Percentiles rank a stretch among this genome's conserved stretches.
Conservation (phyloP, 768 basidiomycete species). For the Rhodotorula babjevae region DNA sequence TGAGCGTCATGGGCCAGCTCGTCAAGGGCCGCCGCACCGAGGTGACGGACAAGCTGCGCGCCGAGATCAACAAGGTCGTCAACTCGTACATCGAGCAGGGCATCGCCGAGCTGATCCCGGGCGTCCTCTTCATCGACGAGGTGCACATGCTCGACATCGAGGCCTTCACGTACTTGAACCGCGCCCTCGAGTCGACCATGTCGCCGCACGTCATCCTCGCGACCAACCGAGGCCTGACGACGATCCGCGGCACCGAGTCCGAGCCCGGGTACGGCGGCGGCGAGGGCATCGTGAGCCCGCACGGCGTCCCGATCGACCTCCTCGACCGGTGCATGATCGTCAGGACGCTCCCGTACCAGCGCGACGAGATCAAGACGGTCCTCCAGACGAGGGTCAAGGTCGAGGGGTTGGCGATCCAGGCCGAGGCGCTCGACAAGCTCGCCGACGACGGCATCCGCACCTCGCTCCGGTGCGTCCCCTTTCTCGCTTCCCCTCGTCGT, state of each 20-base stretch:
- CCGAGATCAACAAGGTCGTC: constrained; percentile 96
- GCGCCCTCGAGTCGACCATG: constrained; percentile 89
- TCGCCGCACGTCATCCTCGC: constrained; percentile 96
- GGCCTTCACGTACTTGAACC: constrained; percentile 97
- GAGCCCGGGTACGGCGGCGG: constrained; percentile 43
- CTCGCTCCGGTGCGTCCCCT: constrained; percentile 36
- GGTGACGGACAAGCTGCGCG: constrained; percentile 89
- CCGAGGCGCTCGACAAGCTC: constrained; percentile 71
- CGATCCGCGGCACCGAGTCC: constrained; percentile 78
- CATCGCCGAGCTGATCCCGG: constrained; percentile 94
- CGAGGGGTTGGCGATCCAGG: constrained; percentile 72
- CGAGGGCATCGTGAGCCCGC: constrained; percentile 78
- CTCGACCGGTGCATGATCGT: constrained; percentile 95
- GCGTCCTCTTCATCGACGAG: constrained; percentile 98
- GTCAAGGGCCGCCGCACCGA: constrained; percentile 92
- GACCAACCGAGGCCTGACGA: constrained; percentile 86
- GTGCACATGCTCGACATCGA: constrained; percentile 99
- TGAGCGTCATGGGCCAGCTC: constrained; percentile 88
- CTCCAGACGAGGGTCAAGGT: constrained; percentile 78
- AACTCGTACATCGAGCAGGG: constrained; percentile 97
- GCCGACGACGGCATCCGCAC: constrained; percentile 57
- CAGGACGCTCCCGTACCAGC: constrained; percentile 75
- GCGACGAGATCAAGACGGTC: constrained; percentile 79
- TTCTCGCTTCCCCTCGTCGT: too few species aligned
- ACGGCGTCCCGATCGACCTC: constrained; percentile 89